Evolutionary conservation across 306 rosid genomes (phyloP).

Genomic region (Dicorynia guianensis): DNA sequence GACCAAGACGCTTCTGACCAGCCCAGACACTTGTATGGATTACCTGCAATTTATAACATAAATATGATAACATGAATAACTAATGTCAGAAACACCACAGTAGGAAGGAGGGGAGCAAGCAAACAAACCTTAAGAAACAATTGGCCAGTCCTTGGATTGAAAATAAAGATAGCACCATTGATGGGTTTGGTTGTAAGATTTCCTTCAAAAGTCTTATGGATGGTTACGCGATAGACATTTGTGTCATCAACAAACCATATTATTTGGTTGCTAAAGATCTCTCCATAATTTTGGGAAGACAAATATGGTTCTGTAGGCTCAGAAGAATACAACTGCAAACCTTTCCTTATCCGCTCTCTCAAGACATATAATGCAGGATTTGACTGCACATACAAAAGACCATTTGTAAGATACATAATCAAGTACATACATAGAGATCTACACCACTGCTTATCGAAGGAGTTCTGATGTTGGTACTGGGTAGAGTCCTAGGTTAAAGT

Average conservation of each 20-base stretch:
- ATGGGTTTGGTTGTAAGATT: constrained; percentile 98
- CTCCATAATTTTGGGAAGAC: constrained; percentile 98
- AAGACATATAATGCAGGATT: constrained; percentile 97
- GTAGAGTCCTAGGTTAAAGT: too few species aligned
- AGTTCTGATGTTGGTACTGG: not conserved
- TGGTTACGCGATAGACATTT: constrained; percentile 96
- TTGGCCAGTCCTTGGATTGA: constrained; percentile 99
- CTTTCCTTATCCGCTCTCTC: constrained; percentile 99
- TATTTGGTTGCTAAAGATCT: constrained; percentile 98
- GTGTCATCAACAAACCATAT: constrained; percentile 99
- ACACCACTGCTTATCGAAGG: not conserved
- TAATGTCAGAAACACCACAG: not conserved
- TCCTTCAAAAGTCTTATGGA: constrained; percentile 98
- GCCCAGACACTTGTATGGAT: constrained; percentile 99
- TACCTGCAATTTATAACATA: constrained; percentile 62
- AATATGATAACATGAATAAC: constrained; percentile 26
- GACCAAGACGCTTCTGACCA: constrained; percentile 99
- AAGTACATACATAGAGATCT: not conserved
- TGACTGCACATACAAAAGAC: constrained; percentile 69
- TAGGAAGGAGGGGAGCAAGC: not conserved
- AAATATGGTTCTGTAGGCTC: constrained; percentile 99
- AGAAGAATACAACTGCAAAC: constrained; percentile 95
- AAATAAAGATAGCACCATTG: constrained; percentile 96
- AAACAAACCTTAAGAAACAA: constrained; percentile 84
- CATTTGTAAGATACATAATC: constrained; percentile 38